These are phyloP conservation scores for Aspergillus sp. DNA, from an alignment of 2,329 filamentous ascomycete genomes.

Conservation along the genomic window DNA sequence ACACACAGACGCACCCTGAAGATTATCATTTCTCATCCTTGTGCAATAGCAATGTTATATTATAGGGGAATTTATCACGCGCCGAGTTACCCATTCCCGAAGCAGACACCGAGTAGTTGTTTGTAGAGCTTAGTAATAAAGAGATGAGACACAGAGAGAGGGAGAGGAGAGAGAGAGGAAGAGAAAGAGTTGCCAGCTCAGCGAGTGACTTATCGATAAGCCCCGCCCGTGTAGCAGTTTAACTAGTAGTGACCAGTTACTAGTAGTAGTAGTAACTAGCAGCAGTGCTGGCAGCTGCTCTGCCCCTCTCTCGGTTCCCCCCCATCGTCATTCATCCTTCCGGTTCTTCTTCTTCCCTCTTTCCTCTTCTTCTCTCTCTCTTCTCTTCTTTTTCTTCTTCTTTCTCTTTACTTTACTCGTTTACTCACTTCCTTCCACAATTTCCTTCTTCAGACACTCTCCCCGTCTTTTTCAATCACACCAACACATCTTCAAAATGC, in stretches of 20 bases:
- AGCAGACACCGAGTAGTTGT: not conserved
- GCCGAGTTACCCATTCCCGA: not conserved
- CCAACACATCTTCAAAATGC: slow-evolving; percentile 63
- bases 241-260: no score
- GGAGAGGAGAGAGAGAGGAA: not conserved
- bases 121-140: not conserved
- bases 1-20: no score
- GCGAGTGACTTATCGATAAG: slow-evolving; percentile 26
- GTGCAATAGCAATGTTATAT: not conserved
- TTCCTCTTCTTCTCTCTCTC: slow-evolving; percentile 16
- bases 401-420: slow-evolving; percentile 11
- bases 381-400: slow-evolving; percentile 2
- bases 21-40: no score
- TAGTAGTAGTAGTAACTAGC: no score
- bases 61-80: not conserved
- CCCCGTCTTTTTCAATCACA: slow-evolving; percentile 12
- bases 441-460: slow-evolving; percentile 9
- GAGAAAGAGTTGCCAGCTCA: slow-evolving; percentile 13
- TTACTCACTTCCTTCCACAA: slow-evolving; percentile 1
- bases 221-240: slow-evolving; percentile 7
- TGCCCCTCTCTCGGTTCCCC: slow-evolving; percentile 10
- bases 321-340: slow-evolving; percentile 14
- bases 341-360: slow-evolving; percentile 15
- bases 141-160: not conserved
- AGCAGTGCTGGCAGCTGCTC: not conserved